phyloP scores from a whole-genome alignment of 805 yeast species.

The Teunomyces atbi region DNA sequence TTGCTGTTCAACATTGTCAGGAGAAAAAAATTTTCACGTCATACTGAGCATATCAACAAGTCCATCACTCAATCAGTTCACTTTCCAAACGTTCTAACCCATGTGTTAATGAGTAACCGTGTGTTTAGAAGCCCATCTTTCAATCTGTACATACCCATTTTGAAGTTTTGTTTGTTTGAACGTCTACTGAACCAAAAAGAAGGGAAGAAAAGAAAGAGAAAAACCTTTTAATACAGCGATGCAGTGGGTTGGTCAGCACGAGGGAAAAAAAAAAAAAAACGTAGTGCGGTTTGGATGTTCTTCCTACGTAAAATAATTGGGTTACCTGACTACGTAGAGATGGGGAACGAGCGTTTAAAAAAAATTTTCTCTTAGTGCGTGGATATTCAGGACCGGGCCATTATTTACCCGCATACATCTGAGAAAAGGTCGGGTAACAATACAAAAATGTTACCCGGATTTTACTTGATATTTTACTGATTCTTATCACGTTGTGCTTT shows the following conservation, averaged over 20 bases:
- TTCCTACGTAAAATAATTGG: background rate
- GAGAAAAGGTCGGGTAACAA: background rate
- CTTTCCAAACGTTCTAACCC: background rate
- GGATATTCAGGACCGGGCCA: conserved; percentile 6
- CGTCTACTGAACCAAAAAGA: conserved; percentile 21
- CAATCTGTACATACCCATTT: conserved; percentile 33
- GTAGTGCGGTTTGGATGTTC: conserved; percentile 1
- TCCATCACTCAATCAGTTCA: background rate
- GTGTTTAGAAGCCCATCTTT: background rate
- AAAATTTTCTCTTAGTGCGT: conserved; percentile 3
- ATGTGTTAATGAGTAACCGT: background rate
- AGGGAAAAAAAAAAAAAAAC: conserved; percentile 11
- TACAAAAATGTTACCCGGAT: conserved; percentile 7
- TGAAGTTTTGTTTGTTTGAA: conserved; percentile 24
- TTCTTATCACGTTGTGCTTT: background rate
- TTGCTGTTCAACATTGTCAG: background rate
- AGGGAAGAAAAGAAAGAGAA: conserved; percentile 16
- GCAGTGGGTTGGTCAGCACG: conserved; percentile 13
- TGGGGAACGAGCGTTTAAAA: conserved; percentile 1
- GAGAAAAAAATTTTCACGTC: conserved; percentile 2
- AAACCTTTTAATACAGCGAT: conserved; percentile 11
- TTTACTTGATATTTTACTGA: background rate
- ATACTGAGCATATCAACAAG: background rate
- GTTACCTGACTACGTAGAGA: background rate
- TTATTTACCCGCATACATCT: conserved; percentile 2